Evolutionary conservation across 176 grass and related monocot genomes (phyloP).

Genomic region (Raddia distichophylla): DNA sequence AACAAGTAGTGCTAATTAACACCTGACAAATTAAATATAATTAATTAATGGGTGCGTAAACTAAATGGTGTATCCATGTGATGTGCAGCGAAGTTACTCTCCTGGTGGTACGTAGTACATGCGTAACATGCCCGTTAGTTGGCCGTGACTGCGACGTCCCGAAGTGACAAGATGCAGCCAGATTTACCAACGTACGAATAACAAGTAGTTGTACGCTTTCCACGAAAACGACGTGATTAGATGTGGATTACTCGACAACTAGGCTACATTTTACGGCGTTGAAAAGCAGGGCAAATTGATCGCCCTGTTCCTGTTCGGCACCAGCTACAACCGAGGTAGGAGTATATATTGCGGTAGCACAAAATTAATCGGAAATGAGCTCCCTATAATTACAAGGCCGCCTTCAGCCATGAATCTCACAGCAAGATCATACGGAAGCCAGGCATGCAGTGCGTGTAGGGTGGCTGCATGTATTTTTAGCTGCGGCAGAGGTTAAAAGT

Average conservation of each 20-base stretch:
- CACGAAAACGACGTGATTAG: conserved; percentile 16
- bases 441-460: too few species aligned
- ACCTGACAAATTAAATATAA: too few species aligned
- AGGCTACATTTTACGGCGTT: background rate
- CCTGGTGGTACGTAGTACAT: background rate
- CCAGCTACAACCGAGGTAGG: background rate
- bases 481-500: too few species aligned
- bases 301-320: background rate
- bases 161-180: conserved; percentile 28
- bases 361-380: too few species aligned
- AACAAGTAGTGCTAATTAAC: too few species aligned
- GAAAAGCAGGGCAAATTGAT: background rate
- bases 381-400: too few species aligned
- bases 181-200: conserved; percentile 43
- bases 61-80: background rate
- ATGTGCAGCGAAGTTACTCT: background rate
- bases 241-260: conserved; percentile 28
- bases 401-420: too few species aligned
- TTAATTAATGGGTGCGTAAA: background rate
- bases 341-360: too few species aligned
- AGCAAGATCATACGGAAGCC: too few species aligned
- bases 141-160: background rate
- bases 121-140: background rate
- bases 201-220: background rate
- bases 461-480: too few species aligned